These are phyloP conservation scores for Marchantia polymorpha DNA, from an alignment of 225 moss, liverwort and hornwort genomes.

Conservation along the genomic window DNA sequence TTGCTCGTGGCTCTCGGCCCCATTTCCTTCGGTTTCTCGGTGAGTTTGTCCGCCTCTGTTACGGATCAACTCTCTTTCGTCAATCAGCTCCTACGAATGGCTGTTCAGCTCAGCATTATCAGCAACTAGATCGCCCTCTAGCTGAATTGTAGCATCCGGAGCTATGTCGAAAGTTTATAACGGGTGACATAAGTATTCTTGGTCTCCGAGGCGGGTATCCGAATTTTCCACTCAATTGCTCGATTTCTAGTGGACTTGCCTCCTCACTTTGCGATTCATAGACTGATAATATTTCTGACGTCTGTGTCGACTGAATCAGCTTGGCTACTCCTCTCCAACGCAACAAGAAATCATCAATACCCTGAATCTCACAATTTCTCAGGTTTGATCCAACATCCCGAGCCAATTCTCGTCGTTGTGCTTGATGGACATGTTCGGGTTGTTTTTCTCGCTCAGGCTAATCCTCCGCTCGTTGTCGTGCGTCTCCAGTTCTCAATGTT, in stretches of 20 bases:
- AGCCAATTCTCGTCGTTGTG: not conserved
- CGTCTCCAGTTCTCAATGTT: conserved; percentile 46
- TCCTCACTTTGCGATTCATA: not conserved
- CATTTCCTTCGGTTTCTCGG: conserved; percentile 45
- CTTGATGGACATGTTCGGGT: not conserved
- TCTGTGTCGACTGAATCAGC: conserved; percentile 25
- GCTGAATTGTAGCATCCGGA: not conserved
- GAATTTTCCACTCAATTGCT: too few species aligned
- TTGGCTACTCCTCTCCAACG: conserved; percentile 48
- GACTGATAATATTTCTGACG: not conserved
- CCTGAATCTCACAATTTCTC: conserved; percentile 37
- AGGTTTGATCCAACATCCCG: conserved; percentile 22
- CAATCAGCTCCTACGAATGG: not conserved
- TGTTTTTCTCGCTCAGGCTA: not conserved
- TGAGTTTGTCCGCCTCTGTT: conserved; percentile 2
- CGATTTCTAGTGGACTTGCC: too few species aligned
- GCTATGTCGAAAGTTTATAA: too few species aligned
- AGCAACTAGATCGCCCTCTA: not conserved
- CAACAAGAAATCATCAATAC: conserved; percentile 35
- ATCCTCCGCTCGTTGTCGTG: not conserved
- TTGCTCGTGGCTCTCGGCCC: conserved; percentile 43
- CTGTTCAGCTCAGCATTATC: not conserved
- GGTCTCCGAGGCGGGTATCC: too few species aligned
- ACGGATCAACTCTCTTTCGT: not conserved
- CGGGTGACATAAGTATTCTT: too few species aligned